Base-by-base conservation (phyloP, 345 rosid genomes). In the Heritiera littoralis region DNA sequence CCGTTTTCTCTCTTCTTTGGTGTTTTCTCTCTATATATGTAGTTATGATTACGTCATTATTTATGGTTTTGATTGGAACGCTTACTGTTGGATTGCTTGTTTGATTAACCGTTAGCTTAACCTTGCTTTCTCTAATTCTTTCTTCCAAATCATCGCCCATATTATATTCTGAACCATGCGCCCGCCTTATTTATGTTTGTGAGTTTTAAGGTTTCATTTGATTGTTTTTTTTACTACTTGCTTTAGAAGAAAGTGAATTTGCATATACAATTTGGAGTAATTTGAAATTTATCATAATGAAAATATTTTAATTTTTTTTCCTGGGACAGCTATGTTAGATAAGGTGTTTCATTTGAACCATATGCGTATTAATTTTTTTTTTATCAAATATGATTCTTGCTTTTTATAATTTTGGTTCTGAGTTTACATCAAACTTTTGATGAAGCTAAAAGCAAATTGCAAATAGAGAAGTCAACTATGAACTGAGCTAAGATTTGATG, bases 171-270 rank as follows among this genome's bases (percentile, higher is more conserved):
- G 35, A 32, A 45, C 35, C 23, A 23, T 55, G 65, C 65, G 12
- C 13, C 35, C 4, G 28, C 0, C 65, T 59, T 59, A 10, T 20
- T 59, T 59, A 4, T 59, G 64, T 59, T 59, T n/a, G 32, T 20
- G 13, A 59, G 32, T 59, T 59, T 59, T 2, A 59, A 59, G 12
- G 30, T 59, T 56, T 32, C 32, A 20, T 35, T 20, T 20, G 1
- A n/a, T 20, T 18, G 12, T 20, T 9, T 3, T 59, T 23, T 59
- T 20, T 8, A 7, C 65, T 23, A 1, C 32, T 59, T 59, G 65
- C 64, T 59, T 59, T 64, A 32, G 68, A 64, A 64, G 68, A 35
- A 64, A 64, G n/a, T 64, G 9, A 35, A 32, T 32, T 64, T 58
- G 65, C 5, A 23, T 20, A 1, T 60, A 10, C 13, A 60, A 9